Conservation (phyloP, 73 alveolate species). For the Blepharisma stoltei region DNA sequence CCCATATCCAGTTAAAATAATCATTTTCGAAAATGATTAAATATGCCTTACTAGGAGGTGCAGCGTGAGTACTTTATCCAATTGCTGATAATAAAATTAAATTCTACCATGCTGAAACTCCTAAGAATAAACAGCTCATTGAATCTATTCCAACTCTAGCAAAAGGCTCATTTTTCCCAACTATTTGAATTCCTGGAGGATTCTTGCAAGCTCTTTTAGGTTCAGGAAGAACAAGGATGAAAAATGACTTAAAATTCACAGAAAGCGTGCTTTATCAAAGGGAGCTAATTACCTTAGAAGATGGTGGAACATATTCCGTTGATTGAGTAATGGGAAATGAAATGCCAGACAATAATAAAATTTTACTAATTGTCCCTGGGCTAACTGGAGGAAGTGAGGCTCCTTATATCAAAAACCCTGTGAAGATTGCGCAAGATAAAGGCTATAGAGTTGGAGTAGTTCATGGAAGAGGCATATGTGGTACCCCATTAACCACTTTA, state of each 20-base stretch:
- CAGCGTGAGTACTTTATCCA: neutral
- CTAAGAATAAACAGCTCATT: neutral
- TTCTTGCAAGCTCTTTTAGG: neutral
- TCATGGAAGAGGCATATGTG: constrained; percentile 21
- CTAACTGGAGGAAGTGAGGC: constrained; percentile 31
- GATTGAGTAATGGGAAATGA: neutral
- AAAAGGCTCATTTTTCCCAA: constrained; percentile 1
- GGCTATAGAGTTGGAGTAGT: constrained; percentile 2
- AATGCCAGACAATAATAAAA: constrained; percentile 7
- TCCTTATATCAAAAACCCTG: neutral
- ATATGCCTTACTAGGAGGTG: no score
- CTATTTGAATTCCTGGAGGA: neutral
- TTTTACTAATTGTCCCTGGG: constrained; percentile 27
- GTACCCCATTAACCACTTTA: constrained; percentile 17
- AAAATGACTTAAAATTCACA: neutral
- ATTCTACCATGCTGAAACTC: neutral
- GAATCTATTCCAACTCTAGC: constrained; percentile 14
- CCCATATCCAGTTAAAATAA: no score
- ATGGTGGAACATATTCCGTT: constrained; percentile 28
- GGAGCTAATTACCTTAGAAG: neutral
- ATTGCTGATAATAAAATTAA: neutral
- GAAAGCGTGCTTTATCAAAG: neutral
- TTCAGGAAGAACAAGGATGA: neutral
- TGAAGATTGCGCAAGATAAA: neutral
- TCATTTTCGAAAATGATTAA: no score